phyloP scores from a whole-genome alignment of 2,329 filamentous ascomycete genomes.

The Amauroascus niger region DNA sequence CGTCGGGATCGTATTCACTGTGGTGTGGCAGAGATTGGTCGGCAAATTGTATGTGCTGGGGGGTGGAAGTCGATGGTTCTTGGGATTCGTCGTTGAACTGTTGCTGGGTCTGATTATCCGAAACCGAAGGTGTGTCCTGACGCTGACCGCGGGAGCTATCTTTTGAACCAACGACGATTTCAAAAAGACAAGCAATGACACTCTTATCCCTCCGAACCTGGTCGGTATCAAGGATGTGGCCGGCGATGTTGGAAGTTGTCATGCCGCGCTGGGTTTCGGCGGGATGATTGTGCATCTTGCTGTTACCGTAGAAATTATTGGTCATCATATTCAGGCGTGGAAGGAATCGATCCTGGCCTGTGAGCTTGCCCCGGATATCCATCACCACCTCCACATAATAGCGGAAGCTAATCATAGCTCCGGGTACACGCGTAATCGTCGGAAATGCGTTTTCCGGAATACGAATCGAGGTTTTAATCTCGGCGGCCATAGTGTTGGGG shows the following conservation, averaged over 20 bases:
- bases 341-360: conserved; percentile 58
- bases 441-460: conserved; percentile 87
- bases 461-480: conserved; percentile 71
- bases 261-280: conserved; percentile 24
- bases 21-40: neutral
- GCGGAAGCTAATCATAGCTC: conserved; percentile 88
- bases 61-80: conserved; percentile 1
- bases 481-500: conserved; percentile 64
- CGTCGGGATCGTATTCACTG: neutral
- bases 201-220: conserved; percentile 79
- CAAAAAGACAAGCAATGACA: conserved; percentile 77
- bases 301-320: conserved; percentile 37
- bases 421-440: conserved; percentile 79
- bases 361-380: conserved; percentile 79
- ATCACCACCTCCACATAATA: conserved; percentile 90
- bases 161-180: conserved; percentile 74
- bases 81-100: neutral
- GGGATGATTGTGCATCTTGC: conserved; percentile 25
- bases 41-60: conserved; percentile 4
- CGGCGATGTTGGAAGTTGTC: conserved; percentile 37
- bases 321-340: conserved; percentile 47
- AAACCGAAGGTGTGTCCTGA: conserved; percentile 27
- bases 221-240: conserved; percentile 77
- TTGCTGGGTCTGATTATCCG: conserved; percentile 16
- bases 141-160: conserved; percentile 56